Conservation (phyloP, 495 filamentous ascomycete genomes). For the Penicillium silybi region DNA sequence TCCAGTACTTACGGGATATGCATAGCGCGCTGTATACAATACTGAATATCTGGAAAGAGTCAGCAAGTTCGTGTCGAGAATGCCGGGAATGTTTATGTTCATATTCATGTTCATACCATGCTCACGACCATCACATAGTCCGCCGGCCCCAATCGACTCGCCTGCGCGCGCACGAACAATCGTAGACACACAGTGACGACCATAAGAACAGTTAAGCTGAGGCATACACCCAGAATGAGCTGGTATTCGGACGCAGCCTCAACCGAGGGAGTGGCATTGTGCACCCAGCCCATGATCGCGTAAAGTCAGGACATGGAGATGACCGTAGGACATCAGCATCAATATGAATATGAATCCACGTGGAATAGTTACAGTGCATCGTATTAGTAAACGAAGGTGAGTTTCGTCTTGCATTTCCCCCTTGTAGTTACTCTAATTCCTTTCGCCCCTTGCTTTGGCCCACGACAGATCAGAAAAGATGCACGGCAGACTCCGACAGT, state of each 20-base stretch:
- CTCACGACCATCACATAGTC: constrained; percentile 47
- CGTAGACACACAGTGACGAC: constrained; percentile 33
- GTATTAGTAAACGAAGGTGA: too few relatives aligned
- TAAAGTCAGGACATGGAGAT: neutral
- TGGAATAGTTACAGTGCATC: neutral
- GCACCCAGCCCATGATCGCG: constrained; percentile 40
- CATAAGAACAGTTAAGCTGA: constrained; percentile 40
- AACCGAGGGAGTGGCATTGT: constrained; percentile 39
- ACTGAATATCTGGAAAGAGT: constrained; percentile 33
- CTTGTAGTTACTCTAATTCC: too few relatives aligned
- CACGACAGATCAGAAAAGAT: too few relatives aligned
- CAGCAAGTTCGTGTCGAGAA: neutral
- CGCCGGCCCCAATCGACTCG: constrained; percentile 38
- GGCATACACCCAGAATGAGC: constrained; percentile 42
- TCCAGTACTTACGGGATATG: constrained; percentile 41
- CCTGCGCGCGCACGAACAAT: constrained; percentile 28
- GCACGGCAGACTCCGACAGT: too few relatives aligned
- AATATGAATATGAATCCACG: constrained; percentile 1
- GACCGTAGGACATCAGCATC: too few relatives aligned
- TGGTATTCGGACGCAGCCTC: constrained; percentile 38
- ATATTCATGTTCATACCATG: constrained; percentile 31
- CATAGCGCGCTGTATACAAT: constrained; percentile 49
- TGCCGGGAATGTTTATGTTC: neutral
- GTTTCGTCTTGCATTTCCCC: too few relatives aligned
- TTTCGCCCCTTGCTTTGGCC: too few relatives aligned